These are phyloP conservation scores for Scheffersomyces parashehatae DNA, from an alignment of 1,139 yeast genomes.

Conservation along the genomic window DNA sequence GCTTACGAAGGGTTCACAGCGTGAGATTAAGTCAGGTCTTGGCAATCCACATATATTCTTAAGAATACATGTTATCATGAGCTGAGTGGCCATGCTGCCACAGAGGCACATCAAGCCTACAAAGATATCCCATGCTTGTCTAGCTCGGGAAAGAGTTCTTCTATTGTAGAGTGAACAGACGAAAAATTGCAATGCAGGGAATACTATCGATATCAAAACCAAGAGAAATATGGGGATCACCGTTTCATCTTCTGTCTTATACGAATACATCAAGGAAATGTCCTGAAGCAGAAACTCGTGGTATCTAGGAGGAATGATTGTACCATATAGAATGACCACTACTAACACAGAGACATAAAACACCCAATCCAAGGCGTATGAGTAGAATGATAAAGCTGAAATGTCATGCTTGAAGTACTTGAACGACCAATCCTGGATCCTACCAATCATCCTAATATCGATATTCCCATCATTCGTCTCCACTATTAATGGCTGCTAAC, in stretches of 20 bases:
- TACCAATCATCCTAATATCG: slow-evolving; percentile 7
- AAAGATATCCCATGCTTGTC: slow-evolving; percentile 46
- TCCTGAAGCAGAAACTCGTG: slow-evolving; percentile 44
- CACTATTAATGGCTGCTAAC: neutral
- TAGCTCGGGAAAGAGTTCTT: slow-evolving; percentile 13
- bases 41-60: slow-evolving; percentile 49
- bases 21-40: slow-evolving; percentile 46
- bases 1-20: slow-evolving; percentile 38
- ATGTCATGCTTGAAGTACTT: slow-evolving; percentile 10
- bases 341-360: slow-evolving; percentile 25
- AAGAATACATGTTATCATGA: slow-evolving; percentile 40
- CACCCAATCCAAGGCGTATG: slow-evolving; percentile 40
- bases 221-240: slow-evolving; percentile 33
- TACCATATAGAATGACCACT: slow-evolving; percentile 33
- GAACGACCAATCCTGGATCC: slow-evolving; percentile 7
- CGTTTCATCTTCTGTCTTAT: slow-evolving; percentile 32
- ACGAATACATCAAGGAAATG: slow-evolving; percentile 29
- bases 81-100: slow-evolving; percentile 43
- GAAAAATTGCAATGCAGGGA: slow-evolving; percentile 35
- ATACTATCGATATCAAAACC: slow-evolving; percentile 24
- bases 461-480: no score
- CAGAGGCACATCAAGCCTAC: slow-evolving; percentile 36
- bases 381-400: slow-evolving; percentile 25
- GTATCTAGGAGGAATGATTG: slow-evolving; percentile 33
- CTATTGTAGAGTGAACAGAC: slow-evolving; percentile 20